These are phyloP conservation scores for Myxozyma geophila DNA, from an alignment of 805 yeast genomes.

Conservation along the genomic window DNA sequence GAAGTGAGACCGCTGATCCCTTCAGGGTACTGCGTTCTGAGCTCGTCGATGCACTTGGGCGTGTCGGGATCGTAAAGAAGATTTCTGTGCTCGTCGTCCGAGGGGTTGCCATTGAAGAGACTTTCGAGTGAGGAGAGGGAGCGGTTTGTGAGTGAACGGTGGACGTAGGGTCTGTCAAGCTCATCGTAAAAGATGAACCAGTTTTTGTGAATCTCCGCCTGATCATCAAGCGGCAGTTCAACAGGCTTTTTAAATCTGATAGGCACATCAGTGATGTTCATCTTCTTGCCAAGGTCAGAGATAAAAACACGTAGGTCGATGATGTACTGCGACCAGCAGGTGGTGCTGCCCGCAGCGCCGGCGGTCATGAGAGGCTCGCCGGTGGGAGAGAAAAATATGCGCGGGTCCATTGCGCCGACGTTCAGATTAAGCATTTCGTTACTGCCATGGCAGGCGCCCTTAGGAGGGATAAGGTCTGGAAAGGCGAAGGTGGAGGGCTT, in stretches of 20 bases:
- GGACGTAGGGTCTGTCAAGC: slow-evolving; percentile 21
- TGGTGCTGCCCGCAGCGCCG: slow-evolving; percentile 17
- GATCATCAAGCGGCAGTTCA: slow-evolving; percentile 16
- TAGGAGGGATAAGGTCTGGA: slow-evolving; percentile 13
- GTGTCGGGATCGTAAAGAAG: not conserved
- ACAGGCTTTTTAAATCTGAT: slow-evolving; percentile 15
- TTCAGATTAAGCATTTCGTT: slow-evolving; percentile 1
- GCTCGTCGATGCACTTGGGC: slow-evolving; percentile 14
- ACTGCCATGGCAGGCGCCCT: slow-evolving; percentile 14
- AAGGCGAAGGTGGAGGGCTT: not conserved
- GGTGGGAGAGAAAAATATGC: slow-evolving; percentile 27
- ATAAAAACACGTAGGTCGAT: slow-evolving; percentile 26
- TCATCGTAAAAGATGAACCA: slow-evolving; percentile 31
- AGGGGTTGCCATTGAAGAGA: not conserved
- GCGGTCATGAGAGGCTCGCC: slow-evolving; percentile 32
- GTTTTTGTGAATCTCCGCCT: slow-evolving; percentile 21
- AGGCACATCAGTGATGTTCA: slow-evolving; percentile 23
- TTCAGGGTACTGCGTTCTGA: not conserved
- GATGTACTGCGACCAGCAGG: slow-evolving; percentile 25
- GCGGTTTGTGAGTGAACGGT: slow-evolving; percentile 16
- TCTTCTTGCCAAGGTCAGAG: slow-evolving; percentile 23
- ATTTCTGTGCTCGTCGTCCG: not conserved
- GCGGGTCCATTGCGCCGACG: slow-evolving; percentile 27
- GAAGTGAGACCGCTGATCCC: not conserved
- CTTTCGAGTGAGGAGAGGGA: slow-evolving; percentile 13